Evolutionary conservation across 176 grass and related monocot species (phyloP), one percentile per base, ranked within the genome.

Genomic region (Aechmea fasciata): DNA sequence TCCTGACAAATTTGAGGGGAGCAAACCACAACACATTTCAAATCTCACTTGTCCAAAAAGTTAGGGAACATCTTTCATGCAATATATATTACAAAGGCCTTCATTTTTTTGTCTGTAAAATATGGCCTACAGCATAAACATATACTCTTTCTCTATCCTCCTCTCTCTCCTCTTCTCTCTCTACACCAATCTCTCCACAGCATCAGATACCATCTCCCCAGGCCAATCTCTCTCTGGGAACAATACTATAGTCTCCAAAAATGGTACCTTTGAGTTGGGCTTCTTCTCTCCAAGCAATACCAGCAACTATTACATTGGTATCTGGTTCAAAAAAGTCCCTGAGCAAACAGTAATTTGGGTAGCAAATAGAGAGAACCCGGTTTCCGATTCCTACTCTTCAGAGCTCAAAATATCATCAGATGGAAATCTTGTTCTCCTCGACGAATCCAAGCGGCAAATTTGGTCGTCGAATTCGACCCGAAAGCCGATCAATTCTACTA

Each of bases 261-360:
- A 57, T 22, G 84, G 87, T 69, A 83, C 81, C 24, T 87, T 91
- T 54, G 87, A 82, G 77, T 76, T 87, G 26, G 87, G 87, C 7
- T 66, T 91, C 80, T 91, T 83, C 80, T 71, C 70, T 14, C 87
- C 84, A 0, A 70, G 83, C 28, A 75, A 78, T 3, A 81, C 87
- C 29, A 47, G 51, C 22, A 80, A 81, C 50, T 79, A 86, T 33
- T 91, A 87, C 70, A 61, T 91, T 11, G 83, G 51, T 50, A 77
- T 77, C 29, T 77, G 74, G 74, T 77, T 51, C 63, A 77, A 66
- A 33, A 73, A 55, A 65, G 71, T 91, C 65, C 61, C 87, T 50
- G 74, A 77, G 47, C 23, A 69, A 64, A 84, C 80, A 18, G 53
- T 78, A 0, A 84, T 91, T 9, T 91, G 83, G 80, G 78, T 84